Percentiles rank a stretch among this genome's conserved stretches.
Conservation (phyloP, 306 rosid genomes). For the Inga leiocalycina region DNA sequence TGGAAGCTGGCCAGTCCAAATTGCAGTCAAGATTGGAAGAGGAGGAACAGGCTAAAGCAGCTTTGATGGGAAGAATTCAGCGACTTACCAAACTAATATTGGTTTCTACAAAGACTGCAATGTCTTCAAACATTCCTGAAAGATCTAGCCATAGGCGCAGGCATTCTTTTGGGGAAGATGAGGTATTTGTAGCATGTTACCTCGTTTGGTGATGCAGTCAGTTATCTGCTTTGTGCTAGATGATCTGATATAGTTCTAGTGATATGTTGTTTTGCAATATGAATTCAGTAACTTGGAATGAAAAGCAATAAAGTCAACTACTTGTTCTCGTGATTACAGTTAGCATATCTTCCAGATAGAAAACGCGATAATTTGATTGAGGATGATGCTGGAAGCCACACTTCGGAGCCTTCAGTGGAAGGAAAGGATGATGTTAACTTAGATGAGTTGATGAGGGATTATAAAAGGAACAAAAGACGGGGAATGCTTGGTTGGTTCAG, state of each 20-base stretch:
- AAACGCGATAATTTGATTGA: constrained; percentile 65
- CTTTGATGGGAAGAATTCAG: constrained; percentile 90
- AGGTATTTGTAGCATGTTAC: constrained; percentile 48
- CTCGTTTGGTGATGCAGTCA: constrained; percentile 12
- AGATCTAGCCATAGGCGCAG: constrained; percentile 68
- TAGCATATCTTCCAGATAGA: constrained; percentile 84
- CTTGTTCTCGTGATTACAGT: constrained; percentile 52
- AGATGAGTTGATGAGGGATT: constrained; percentile 75
- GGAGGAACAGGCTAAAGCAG: constrained; percentile 93
- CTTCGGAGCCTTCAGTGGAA: constrained; percentile 66
- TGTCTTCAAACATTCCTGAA: constrained; percentile 65
- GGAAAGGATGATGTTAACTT: constrained; percentile 64
- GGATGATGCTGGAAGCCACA: constrained; percentile 66
- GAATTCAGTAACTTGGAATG: constrained; percentile 12
- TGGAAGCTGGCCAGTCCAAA: constrained; percentile 88
- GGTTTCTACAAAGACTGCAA: constrained; percentile 73
- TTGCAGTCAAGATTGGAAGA: constrained; percentile 84
- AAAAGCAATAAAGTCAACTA: neutral
- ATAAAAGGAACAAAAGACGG: constrained; percentile 62
- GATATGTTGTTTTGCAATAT: neutral
- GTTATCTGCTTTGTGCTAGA: constrained; percentile 19
- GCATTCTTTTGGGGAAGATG: constrained; percentile 94
- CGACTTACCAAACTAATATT: constrained; percentile 81
- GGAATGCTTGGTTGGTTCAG: constrained; percentile 94
- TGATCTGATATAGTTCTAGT: constrained; percentile 4